Evolutionary conservation across 2,329 filamentous ascomycete species (phyloP).

Genomic region (Fusarium fracticaudum): DNA sequence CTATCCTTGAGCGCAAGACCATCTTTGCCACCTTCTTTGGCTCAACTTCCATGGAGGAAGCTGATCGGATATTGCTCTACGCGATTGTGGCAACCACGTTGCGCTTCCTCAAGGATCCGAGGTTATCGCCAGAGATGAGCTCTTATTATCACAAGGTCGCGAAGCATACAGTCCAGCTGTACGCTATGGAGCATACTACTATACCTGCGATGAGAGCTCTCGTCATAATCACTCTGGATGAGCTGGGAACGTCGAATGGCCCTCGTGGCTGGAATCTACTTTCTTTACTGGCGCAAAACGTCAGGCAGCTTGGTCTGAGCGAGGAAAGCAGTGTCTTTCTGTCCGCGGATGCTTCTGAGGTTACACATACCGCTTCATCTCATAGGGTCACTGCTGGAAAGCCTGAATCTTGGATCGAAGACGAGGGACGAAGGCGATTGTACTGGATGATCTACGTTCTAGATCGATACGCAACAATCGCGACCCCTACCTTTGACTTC

Average conservation of each 20-base stretch:
- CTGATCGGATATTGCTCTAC: constrained; percentile 53
- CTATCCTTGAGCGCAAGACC: constrained; percentile 55
- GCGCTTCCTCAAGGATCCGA: constrained; percentile 53
- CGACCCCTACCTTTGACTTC: constrained; percentile 54
- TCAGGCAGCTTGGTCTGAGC: constrained; percentile 52
- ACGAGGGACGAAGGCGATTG: constrained; percentile 53
- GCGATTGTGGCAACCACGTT: constrained; percentile 57
- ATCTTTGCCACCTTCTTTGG: constrained; percentile 54
- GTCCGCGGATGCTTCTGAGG: constrained; percentile 45
- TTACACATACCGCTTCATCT: constrained; percentile 48
- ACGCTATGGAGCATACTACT: constrained; percentile 54
- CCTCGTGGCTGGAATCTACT: constrained; percentile 55
- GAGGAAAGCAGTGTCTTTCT: constrained; percentile 53
- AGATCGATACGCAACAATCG: constrained; percentile 56
- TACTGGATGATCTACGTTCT: constrained; percentile 59
- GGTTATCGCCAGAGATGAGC: constrained; percentile 50
- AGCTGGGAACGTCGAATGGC: constrained; percentile 55
- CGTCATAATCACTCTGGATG: constrained; percentile 54
- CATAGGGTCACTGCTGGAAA: constrained; percentile 48
- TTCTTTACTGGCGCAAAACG: constrained; percentile 51
- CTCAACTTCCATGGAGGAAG: constrained; percentile 51
- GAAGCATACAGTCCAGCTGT: constrained; percentile 52
- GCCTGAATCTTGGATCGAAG: constrained; percentile 57
- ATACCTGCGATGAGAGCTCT: constrained; percentile 52
- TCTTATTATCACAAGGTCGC: constrained; percentile 52